phyloP scores from a whole-genome alignment of 305 asterid species.

The Fraxinus platypoda region DNA sequence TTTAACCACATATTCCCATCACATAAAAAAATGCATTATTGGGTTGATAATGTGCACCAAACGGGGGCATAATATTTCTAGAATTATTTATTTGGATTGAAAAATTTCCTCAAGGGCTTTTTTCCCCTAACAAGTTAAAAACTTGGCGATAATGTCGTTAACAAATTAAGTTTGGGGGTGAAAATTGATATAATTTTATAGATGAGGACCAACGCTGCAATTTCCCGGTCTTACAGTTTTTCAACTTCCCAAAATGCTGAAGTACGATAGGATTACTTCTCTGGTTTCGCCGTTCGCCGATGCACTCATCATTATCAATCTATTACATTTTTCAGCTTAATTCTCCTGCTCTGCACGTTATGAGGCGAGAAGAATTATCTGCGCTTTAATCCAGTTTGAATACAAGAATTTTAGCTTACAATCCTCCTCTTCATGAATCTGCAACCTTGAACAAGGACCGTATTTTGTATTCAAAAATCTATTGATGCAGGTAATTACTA shows the following conservation, averaged over 20 bases:
- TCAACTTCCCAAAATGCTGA: background rate
- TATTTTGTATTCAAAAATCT: background rate
- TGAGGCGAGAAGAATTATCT: background rate
- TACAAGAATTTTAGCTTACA: background rate
- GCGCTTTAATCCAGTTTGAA: background rate
- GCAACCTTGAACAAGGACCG: background rate
- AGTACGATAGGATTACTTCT: background rate
- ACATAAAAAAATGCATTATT: no score
- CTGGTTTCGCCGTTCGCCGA: background rate
- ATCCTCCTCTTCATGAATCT: background rate
- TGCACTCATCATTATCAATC: background rate
- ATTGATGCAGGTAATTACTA: background rate
- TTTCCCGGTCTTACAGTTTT: background rate
- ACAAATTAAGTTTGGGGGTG: background rate
- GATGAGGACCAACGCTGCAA: background rate
- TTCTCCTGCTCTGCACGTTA: background rate
- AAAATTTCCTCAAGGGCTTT: background rate
- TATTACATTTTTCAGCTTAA: background rate
- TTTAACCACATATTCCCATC: no score
- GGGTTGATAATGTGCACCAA: no score
- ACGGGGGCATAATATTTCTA: no score
- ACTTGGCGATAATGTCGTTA: background rate
- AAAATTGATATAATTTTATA: background rate
- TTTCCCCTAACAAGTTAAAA: background rate
- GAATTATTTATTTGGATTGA: background rate